phyloP scores from a whole-genome alignment of 2,329 filamentous ascomycete genomes.

The Didymella arachidicola region DNA sequence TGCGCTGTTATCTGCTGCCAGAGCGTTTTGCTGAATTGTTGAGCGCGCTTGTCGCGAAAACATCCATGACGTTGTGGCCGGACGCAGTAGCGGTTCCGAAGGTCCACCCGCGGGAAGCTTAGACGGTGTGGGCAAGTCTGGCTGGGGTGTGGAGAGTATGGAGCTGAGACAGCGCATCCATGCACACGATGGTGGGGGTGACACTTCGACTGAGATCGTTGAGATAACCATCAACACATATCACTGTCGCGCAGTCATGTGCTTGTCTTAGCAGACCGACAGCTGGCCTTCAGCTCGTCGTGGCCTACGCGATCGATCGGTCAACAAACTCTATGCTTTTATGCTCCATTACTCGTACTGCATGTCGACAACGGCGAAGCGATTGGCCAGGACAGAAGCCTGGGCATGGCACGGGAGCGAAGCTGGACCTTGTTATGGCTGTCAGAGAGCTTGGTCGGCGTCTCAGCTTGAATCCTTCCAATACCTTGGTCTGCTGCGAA shows the following conservation, averaged over 20 bases:
- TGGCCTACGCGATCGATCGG: not conserved
- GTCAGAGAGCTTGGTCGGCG: not conserved
- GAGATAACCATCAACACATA: not conserved
- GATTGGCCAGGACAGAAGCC: not conserved
- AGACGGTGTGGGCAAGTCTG: constrained; percentile 10
- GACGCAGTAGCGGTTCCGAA: constrained; percentile 28
- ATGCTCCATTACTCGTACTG: not conserved
- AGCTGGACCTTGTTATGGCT: not conserved
- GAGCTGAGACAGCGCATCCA: constrained; percentile 21
- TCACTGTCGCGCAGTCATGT: not conserved
- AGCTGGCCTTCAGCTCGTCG: not conserved
- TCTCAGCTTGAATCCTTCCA: not conserved
- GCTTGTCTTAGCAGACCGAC: not conserved
- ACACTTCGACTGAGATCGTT: constrained; percentile 2
- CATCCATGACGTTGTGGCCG: constrained; percentile 24
- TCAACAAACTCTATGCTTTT: not conserved
- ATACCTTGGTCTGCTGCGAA: not conserved
- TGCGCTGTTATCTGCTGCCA: constrained; percentile 11
- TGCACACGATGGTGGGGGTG: constrained; percentile 13
- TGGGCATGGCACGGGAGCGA: not conserved
- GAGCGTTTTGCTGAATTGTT: constrained; percentile 32
- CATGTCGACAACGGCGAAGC: not conserved
- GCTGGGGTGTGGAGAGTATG: constrained; percentile 22
- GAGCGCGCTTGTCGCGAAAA: constrained; percentile 37
- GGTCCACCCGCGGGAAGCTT: constrained; percentile 19